Base-by-base conservation (phyloP, 2,329 filamentous ascomycete species). In the Scedosporium apiospermum region DNA sequence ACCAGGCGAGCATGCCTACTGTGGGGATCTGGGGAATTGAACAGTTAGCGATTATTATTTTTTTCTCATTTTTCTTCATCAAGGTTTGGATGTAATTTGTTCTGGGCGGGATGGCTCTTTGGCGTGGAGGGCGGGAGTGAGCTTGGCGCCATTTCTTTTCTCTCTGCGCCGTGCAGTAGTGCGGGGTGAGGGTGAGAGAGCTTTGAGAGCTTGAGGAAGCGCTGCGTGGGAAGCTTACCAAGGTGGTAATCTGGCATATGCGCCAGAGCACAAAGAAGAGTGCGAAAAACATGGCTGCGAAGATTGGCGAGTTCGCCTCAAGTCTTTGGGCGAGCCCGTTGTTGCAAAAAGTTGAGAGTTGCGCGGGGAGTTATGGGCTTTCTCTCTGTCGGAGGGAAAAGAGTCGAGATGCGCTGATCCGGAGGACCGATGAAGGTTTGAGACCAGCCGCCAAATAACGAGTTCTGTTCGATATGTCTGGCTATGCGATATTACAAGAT, bases 1-100 rank as follows among this genome's bases (percentile, higher is more conserved):
- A 88, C 77, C 81, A 88, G 68, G 83, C 80, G 61, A 88, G 81
- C 82, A 88, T 87, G 74, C 86, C 85, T 73, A 88, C 80, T 26
- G 77, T 80, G 53, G 85, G 85, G 71, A 87, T 86, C 85, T 88
- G 66, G n/a, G 41, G 23, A 16, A 58, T 42, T 12, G 16, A 57
- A 63, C 34, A 62, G 69, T 60, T 64, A 59, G 42, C 18, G 23
- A 27, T 44, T 55, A 2, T 16, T 21, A 21, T 26, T 9, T 27
- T 42, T 16, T 12, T 61, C 1, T 60, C 41, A n/a, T 3, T n/a
- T 18, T 6, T 26, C 23, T 27, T 44, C 51, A 51, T 62, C 27
- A 42, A n/a, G 44, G 6, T 49, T 49, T 49, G 5, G 2, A 23
- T 23, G 12, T 49, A 7, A 7, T 23, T 49, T 9, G 2, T 9